phyloP scores from a whole-genome alignment of 371 early-diverging fungal species.

The Apophysomyces variabilis region DNA sequence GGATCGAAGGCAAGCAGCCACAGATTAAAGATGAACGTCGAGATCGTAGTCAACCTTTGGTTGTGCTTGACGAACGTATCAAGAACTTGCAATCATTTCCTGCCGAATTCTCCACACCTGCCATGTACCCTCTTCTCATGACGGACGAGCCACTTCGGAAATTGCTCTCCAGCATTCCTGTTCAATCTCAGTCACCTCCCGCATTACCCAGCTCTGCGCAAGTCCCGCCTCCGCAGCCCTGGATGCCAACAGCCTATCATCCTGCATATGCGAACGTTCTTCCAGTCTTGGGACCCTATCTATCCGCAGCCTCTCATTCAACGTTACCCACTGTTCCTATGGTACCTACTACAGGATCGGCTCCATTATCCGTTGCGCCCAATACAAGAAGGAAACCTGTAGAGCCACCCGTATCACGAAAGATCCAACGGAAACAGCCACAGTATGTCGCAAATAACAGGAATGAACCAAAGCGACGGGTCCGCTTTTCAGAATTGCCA shows the following conservation, averaged over 20 bases:
- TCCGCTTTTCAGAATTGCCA: slow-evolving; percentile 2
- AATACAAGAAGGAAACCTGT: slow-evolving; percentile 20
- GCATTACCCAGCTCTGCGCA: slow-evolving; percentile 4
- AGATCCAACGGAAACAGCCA: slow-evolving; percentile 21
- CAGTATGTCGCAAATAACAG: background rate
- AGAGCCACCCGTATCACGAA: background rate
- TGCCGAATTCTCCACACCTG: slow-evolving; percentile 21
- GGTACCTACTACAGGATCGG: background rate
- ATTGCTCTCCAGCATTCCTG: slow-evolving; percentile 16
- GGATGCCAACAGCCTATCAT: slow-evolving; percentile 8
- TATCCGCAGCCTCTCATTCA: slow-evolving; percentile 12
- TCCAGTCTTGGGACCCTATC: slow-evolving; percentile 3
- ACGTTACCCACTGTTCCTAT: background rate
- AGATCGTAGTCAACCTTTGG: slow-evolving; percentile 24
- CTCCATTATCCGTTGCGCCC: background rate
- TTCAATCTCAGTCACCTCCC: slow-evolving; percentile 16
- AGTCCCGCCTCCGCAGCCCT: background rate
- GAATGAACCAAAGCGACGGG: background rate
- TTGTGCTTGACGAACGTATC: slow-evolving; percentile 30
- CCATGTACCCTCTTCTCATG: slow-evolving; percentile 23
- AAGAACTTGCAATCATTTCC: slow-evolving; percentile 1
- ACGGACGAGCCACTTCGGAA: slow-evolving; percentile 23
- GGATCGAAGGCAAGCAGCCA: slow-evolving; percentile 27
- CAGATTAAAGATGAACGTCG: slow-evolving; percentile 32
- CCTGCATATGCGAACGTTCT: slow-evolving; percentile 7